Evolutionary conservation across 345 rosid genomes (phyloP), one percentile per base, ranked within the genome.

Genomic region (Citrus reticulata): DNA sequence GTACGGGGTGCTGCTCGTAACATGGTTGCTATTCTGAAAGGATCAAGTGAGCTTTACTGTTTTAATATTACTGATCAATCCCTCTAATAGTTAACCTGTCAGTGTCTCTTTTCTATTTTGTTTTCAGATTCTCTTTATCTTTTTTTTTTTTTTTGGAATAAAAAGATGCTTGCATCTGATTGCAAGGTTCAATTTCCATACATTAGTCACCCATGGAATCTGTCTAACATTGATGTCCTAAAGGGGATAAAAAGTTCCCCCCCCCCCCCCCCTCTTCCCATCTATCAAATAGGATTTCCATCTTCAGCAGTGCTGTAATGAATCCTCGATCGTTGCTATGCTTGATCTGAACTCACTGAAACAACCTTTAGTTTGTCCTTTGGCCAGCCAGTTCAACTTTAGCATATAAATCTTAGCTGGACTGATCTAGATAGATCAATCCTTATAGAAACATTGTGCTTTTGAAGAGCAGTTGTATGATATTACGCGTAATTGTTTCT

Each of bases 1-100:
- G 99, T 93, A 27, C 89, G 98, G 32, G 98, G 99, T 83, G 97
- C 93, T 29, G 99, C 99, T 84, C 93, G 93, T 72, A 95, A 95
- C 90, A 93, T 95, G 98, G 84, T 92, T 74, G 79, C 85, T 72
- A 93, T 94, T 83, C 92, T 93, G 75, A 85, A 85, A 58, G 98
- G 99, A 60, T 93, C 98, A 55, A 79, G 97, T 94, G 58, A 80
- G 93, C 80, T 72, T 74, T 74, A 25, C 73, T 70, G 66, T 79
- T 66, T 29, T 75, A 11, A 64, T 49, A 16, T 79, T 68, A 39
- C 63, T 32, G 30, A 39, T 68, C 19, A 55, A 76, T 27, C 10
- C 24, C 61, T 70, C 22, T n/a, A 55, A 40, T 25, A 35, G 70
- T 73, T 72, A 68, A 63, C 22, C 25, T 42, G 66, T 9, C 11